Evolutionary conservation across 768 basidiomycete species (phyloP).

Genomic region (Macrolepiota albuminosa): DNA sequence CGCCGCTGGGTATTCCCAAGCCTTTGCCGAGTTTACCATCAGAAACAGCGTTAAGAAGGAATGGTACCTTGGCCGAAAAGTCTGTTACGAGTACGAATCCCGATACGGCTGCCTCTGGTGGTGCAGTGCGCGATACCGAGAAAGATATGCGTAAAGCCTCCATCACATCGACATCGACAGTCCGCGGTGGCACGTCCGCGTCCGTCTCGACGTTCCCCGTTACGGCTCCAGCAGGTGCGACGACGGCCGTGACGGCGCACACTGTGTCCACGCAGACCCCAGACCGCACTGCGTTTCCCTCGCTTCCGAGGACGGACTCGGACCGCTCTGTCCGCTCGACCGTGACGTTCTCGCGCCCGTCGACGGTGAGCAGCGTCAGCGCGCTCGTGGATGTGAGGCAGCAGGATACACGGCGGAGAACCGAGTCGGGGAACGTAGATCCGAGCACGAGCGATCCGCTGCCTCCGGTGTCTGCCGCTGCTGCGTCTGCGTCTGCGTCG

Average conservation of each 20-base stretch:
- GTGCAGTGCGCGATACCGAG: constrained; percentile 13
- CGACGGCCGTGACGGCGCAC: constrained; percentile 63
- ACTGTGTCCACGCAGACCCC: constrained; percentile 41
- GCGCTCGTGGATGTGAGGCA: constrained; percentile 52
- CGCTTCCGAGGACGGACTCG: constrained; percentile 44
- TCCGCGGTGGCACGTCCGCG: constrained; percentile 29
- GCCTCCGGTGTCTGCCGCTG: neutral
- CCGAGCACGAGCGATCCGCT: constrained; percentile 15
- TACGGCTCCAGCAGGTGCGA: constrained; percentile 47
- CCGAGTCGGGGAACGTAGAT: constrained; percentile 21
- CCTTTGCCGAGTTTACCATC: constrained; percentile 58
- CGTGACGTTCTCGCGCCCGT: constrained; percentile 64
- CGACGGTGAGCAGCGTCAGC: constrained; percentile 42
- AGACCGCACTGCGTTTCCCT: constrained; percentile 19
- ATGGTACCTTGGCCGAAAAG: constrained; percentile 26
- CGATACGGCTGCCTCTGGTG: neutral
- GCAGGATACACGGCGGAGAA: constrained; percentile 34
- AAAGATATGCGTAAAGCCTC: constrained; percentile 28
- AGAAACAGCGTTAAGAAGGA: neutral
- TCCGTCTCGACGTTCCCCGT: constrained; percentile 21
- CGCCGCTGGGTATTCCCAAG: constrained; percentile 50
- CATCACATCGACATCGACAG: constrained; percentile 37
- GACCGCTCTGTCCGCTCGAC: constrained; percentile 38
- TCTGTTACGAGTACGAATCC: neutral
- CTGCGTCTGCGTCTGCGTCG: neutral